These are phyloP conservation scores for Talaromyces borbonicus DNA, from an alignment of 495 filamentous ascomycete genomes.

Conservation along the genomic window DNA sequence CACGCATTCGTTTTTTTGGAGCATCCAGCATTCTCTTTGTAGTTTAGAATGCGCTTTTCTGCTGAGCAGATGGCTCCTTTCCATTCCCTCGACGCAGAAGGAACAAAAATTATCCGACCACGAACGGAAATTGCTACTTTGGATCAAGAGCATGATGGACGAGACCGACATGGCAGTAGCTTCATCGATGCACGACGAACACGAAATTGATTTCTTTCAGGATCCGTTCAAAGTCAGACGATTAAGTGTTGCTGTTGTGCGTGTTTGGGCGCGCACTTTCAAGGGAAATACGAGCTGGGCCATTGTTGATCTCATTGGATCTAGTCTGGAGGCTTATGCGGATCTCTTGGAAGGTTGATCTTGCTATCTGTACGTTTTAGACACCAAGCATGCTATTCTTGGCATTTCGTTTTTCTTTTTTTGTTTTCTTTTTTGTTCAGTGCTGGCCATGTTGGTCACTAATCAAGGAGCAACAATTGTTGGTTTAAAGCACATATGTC, in stretches of 20 bases:
- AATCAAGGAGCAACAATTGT: no score
- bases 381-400: no score
- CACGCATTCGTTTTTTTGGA: conserved; percentile 46
- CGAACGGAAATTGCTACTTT: conserved; percentile 54
- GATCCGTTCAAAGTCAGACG: conserved; percentile 37
- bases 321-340: conserved; percentile 34
- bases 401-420: background rate
- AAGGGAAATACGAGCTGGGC: conserved; percentile 48
- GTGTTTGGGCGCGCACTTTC: conserved; percentile 43
- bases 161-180: conserved; percentile 64
- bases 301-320: conserved; percentile 41
- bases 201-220: conserved; percentile 34
- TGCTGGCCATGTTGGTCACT: no score
- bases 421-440: no score
- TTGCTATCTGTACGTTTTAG: conserved; percentile 5
- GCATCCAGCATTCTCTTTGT: conserved; percentile 46
- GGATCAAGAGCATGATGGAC: conserved; percentile 64
- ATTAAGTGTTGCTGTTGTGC: conserved; percentile 42
- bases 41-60: conserved; percentile 45
- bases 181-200: conserved; percentile 23
- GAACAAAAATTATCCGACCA: conserved; percentile 41
- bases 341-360: conserved; percentile 25
- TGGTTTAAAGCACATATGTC: no score
- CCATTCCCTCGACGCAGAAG: conserved; percentile 34
- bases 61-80: conserved; percentile 43